Base-by-base conservation (phyloP, 257 asterid species). In the Leptodermis oblonga region DNA sequence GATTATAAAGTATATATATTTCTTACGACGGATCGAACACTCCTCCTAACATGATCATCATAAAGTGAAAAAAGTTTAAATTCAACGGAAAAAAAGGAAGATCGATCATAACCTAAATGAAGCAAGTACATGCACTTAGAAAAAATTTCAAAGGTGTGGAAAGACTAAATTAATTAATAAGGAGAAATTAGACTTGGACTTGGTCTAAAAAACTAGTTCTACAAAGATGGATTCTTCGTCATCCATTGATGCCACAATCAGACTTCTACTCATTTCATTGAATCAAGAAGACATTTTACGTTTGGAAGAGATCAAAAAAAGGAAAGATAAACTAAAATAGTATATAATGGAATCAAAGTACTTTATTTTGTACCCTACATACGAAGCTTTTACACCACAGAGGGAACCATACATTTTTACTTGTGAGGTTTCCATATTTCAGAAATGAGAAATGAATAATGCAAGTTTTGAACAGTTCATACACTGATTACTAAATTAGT, bases 131-230 rank as follows among this genome's bases (percentile, higher is more conserved):
- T 11, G 46, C 46, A 41, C n/a, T 31, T 67, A 34, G 23, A 67
- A 67, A 48, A 34, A 33, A 49, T 51, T 52, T 67, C 37, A n/a
- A 51, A 49, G 69, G 5, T 52, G 28, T 6, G 39, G 6, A 34
- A 34, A 34, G 72, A 36, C 63, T 36, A n/a, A n/a, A n/a, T n/a
- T n/a, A n/a, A n/a, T n/a, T n/a, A n/a, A n/a, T 6, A 11, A 73
- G 65, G 65, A 33, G 26, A 34, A 70, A 34, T 22, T 18, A 68
- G 73, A 73, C 78, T 77, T 77, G 80, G 82, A 77, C 85, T 71
- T 70, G 80, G 76, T 71, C 80, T 51, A 37, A 22, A 69, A 12
- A 37, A n/a, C 23, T 37, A 53, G 7, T 22, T 53, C 53, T 17
- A 54, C 55, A n/a, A n/a, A n/a, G 73, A 54, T 69, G 73, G 65